Conservation (phyloP, 768 basidiomycete genomes). For the Podaxis rugospora region DNA sequence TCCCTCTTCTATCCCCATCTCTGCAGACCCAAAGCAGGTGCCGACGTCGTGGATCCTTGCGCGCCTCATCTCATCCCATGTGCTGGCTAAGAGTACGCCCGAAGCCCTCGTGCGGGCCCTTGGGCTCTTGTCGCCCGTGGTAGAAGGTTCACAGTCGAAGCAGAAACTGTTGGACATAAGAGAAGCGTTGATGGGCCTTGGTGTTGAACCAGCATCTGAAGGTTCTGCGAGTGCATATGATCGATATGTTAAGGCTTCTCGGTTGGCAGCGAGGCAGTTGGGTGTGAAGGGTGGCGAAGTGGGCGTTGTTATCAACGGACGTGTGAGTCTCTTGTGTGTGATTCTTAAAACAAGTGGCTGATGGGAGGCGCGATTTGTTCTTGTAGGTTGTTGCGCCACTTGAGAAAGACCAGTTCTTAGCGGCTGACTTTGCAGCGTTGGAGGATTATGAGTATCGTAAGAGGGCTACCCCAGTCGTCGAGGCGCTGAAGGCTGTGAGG, state of each 20-base stretch:
- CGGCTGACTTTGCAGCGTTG: conserved; percentile 70
- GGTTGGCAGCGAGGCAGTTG: conserved; percentile 49
- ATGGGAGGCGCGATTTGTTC: neutral
- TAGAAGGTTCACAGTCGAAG: conserved; percentile 14
- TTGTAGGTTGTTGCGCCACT: conserved; percentile 77
- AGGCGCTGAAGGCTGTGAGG: conserved; percentile 54
- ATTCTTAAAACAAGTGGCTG: neutral
- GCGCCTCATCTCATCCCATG: conserved; percentile 39
- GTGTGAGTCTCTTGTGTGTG: conserved; percentile 45
- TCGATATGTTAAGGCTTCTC: conserved; percentile 40
- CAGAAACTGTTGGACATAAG: conserved; percentile 37
- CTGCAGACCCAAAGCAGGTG: conserved; percentile 12
- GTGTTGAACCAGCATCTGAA: conserved; percentile 24
- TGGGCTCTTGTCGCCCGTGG: neutral
- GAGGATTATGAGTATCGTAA: conserved; percentile 71
- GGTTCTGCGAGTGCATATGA: conserved; percentile 31
- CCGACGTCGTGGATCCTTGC: conserved; percentile 44
- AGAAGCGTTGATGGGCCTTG: conserved; percentile 26
- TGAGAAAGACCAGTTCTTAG: conserved; percentile 47
- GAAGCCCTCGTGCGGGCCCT: conserved; percentile 32
- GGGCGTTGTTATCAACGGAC: conserved; percentile 76
- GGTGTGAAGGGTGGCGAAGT: conserved; percentile 56
- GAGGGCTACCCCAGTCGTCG: conserved; percentile 63
- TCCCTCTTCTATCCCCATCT: conserved; percentile 28
- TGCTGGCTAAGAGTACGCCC: conserved; percentile 35